Evolutionary conservation across 2,329 filamentous ascomycete genomes (phyloP), one percentile per base, ranked within the genome.

Genomic region (Penicillium sp.): DNA sequence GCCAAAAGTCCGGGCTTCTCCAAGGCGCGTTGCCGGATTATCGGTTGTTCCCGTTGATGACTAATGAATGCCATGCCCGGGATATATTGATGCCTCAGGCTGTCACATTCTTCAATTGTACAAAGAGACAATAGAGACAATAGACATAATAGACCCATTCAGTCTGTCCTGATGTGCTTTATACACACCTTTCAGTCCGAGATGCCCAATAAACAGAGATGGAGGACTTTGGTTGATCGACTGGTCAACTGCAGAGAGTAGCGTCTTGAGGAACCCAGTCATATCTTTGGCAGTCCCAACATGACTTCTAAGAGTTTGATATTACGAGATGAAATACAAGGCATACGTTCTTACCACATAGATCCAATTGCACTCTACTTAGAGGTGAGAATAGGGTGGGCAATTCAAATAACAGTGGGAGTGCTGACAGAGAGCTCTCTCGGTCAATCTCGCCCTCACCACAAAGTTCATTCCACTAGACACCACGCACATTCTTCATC

Each of bases 11-110:
- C 63, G 63, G 61, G 63, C 63, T 57, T 56, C 56, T 53, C 54
- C 53, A 68, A 37, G 80, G 67, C 57, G 65, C 61, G 61, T 60
- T 58, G 6, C 25, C 61, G 63, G 62, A 45, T 21, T 18, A 38
- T 13, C 2, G 3, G 34, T 61, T 61, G 35, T 55, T 58, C 60
- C 60, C 31, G 6, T 15, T 8, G 44, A 35, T 53, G 45, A 53
- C 29, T 42, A 41, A 50, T 0, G 3, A 3, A 16, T 18, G 4
- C 6, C 23, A 23, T 21, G 18, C 18, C 18, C 18, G 18, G n/a
- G 9, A 42, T 9, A 3, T 15, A 16, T 31, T 42, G 2, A 12
- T 40, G 46, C 60, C 53, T 52, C 18, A 55, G 42, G 55, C 16
- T 3, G 21, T 16, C 15, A 37, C 34, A 12, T 18, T 41, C 29